Conservation (phyloP, 345 rosid genomes). For the Gossypium australe region DNA sequence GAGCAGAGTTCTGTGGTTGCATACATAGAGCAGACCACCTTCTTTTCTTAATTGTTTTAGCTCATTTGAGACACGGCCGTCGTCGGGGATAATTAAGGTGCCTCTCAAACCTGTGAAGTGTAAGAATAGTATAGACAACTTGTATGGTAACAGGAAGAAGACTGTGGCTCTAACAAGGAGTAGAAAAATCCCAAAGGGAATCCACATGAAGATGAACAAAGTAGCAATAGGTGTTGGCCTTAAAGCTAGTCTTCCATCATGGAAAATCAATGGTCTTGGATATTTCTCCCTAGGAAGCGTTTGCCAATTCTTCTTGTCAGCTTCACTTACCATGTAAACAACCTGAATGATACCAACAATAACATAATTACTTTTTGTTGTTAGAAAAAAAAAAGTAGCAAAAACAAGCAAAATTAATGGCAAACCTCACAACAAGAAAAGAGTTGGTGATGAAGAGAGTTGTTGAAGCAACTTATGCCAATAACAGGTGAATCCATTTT, state of each 20-base stretch:
- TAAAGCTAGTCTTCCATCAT: constrained; percentile 38
- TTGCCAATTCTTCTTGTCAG: constrained; percentile 29
- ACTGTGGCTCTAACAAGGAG: constrained; percentile 21
- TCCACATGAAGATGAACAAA: constrained; percentile 29
- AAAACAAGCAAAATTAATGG: not conserved
- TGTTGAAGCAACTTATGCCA: constrained; percentile 17
- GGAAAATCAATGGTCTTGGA: constrained; percentile 36
- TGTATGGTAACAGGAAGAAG: constrained; percentile 19
- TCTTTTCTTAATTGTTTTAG: not conserved
- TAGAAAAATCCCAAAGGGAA: constrained; percentile 28
- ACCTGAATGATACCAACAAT: constrained; percentile 17
- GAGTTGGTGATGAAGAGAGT: constrained; percentile 14
- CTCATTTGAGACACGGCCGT: not conserved
- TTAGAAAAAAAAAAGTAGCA: not conserved
- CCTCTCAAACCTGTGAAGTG: constrained; percentile 17
- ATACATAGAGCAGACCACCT: constrained; percentile 27
- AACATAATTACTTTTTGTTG: not conserved
- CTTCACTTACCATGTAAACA: constrained; percentile 25
- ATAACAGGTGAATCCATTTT: not conserved
- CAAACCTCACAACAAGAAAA: constrained; percentile 26
- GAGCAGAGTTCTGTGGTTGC: constrained; percentile 52
- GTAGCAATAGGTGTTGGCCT: constrained; percentile 32
- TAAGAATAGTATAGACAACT: constrained; percentile 11
- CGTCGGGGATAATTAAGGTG: constrained; percentile 3
- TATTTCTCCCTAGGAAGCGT: constrained; percentile 32